Base-by-base conservation (phyloP, 768 basidiomycete genomes). In the Rhizopogon vinicolor region DNA sequence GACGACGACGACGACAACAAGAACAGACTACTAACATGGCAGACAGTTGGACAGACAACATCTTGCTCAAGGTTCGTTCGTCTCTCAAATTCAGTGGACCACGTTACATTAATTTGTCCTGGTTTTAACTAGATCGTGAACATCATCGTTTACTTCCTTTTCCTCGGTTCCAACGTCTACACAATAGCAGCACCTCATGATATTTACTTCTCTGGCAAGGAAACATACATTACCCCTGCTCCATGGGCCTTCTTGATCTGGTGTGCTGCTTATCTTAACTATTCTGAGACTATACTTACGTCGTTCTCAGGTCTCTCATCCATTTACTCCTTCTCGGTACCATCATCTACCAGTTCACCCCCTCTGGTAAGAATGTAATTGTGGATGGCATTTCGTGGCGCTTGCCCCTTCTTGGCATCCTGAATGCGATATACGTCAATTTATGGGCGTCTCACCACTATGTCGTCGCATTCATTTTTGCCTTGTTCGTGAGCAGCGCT, bases 181-280 rank as follows among this genome's bases (percentile, higher is more conserved):
- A 87, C 86, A 51, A 80, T 93, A 58, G 85, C 91, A 6, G 80
- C 83, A 2, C 91, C 91, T 0, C 78, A 81, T 41, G 84, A 81
- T 59, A 78, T 84, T 50, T 91, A 92, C 73, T 83, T 78, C 66
- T 70, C 76, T 60, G 85, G 83, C 44, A 92, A 92, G 68, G 86
- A 89, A 62, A 97, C 95, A 0, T 98, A 94, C 71, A 75, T 98
- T 55, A 97, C 94, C 1, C 96, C 96, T n/a, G 91, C 92, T 25
- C 84, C 87, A 28, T 97, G 90, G 84, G 88, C 91, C 1, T 96
- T 93, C 76, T 81, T 88, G 75, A 88, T 94, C 67, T 96, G 93
- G 92, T 89, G 53, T 41, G 77, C 67, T 35, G 16, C 35, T 22
- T 25, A 46, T 44, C 19, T 44, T 31, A 7, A 19, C n/a, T 13